Evolutionary conservation across 2,329 filamentous ascomycete species (phyloP).

Genomic region (Ceratocystis ficicola): DNA sequence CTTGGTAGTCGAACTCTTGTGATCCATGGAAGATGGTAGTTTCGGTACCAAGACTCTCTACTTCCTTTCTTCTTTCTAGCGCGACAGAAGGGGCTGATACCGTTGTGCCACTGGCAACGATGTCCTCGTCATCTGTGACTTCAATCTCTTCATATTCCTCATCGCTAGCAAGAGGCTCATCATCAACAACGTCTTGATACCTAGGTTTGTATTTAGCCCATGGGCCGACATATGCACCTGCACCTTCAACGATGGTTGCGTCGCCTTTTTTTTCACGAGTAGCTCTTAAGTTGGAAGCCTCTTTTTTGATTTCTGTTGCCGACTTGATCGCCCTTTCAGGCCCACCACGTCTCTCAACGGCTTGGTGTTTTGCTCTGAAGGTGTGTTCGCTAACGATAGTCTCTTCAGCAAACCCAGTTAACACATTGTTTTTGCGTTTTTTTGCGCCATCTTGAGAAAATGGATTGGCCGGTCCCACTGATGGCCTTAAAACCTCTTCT

Average conservation of each 20-base stretch:
- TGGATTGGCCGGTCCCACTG: constrained; percentile 60
- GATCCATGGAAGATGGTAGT: constrained; percentile 78
- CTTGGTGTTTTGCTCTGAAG: constrained; percentile 77
- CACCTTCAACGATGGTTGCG: constrained; percentile 70
- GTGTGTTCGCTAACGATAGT: constrained; percentile 81
- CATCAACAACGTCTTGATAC: constrained; percentile 60
- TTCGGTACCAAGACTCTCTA: constrained; percentile 54
- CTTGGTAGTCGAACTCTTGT: constrained; percentile 81
- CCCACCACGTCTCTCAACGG: constrained; percentile 56
- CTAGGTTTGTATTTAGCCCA: constrained; percentile 75
- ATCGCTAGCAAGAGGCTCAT: constrained; percentile 63
- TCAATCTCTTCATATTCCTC: constrained; percentile 69
- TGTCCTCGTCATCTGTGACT: constrained; percentile 60
- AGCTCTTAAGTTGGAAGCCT: constrained; percentile 53
- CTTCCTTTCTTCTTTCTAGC: constrained; percentile 44
- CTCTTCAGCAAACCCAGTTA: constrained; percentile 80
- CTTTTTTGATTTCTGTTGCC: constrained; percentile 52
- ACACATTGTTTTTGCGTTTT: constrained; percentile 55
- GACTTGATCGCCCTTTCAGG: constrained; percentile 45
- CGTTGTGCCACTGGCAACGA: constrained; percentile 52
- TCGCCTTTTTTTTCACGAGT: constrained; percentile 78
- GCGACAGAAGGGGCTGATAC: constrained; percentile 44
- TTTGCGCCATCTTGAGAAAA: constrained; percentile 57
- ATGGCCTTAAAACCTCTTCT: constrained; percentile 55
- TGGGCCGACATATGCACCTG: constrained; percentile 80